Percentiles rank a stretch among this genome's conserved stretches.
Conservation (phyloP, 345 rosid species). For the Arabis hirsuta region DNA sequence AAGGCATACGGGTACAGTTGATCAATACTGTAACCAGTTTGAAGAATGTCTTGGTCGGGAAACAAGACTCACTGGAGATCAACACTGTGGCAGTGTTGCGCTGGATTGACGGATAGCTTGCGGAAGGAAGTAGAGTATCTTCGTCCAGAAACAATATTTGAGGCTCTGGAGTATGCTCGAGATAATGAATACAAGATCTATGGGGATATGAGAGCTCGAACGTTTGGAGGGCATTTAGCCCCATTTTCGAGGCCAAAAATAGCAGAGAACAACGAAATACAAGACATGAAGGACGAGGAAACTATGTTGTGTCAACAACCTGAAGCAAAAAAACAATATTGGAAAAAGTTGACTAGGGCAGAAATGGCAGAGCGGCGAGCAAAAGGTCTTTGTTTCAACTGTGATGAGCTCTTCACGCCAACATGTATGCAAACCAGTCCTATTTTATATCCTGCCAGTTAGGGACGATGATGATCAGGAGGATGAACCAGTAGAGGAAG, state of each 20-base stretch:
- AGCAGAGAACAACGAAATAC: too few species aligned
- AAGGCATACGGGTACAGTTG: background rate
- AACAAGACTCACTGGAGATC: background rate
- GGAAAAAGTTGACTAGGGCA: background rate
- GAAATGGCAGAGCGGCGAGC: background rate
- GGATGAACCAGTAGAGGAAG: too few species aligned
- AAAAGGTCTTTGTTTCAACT: background rate
- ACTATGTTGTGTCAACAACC: too few species aligned
- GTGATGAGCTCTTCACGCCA: background rate
- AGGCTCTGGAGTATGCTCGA: background rate
- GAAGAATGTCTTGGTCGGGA: background rate
- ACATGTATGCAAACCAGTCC: too few species aligned
- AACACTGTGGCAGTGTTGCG: background rate
- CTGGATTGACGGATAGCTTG: background rate
- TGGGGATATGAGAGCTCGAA: background rate
- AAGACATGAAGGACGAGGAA: too few species aligned
- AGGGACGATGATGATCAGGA: too few species aligned
- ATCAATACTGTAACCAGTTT: background rate
- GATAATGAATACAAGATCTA: background rate
- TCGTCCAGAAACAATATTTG: background rate
- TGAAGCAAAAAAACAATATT: background rate
- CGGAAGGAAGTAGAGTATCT: background rate
- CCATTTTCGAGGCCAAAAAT: background rate
- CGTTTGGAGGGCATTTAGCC: background rate
- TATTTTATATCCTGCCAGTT: too few species aligned